phyloP scores from a whole-genome alignment of 2,329 filamentous ascomycete genomes.

The Teratosphaeria zuluensis region DNA sequence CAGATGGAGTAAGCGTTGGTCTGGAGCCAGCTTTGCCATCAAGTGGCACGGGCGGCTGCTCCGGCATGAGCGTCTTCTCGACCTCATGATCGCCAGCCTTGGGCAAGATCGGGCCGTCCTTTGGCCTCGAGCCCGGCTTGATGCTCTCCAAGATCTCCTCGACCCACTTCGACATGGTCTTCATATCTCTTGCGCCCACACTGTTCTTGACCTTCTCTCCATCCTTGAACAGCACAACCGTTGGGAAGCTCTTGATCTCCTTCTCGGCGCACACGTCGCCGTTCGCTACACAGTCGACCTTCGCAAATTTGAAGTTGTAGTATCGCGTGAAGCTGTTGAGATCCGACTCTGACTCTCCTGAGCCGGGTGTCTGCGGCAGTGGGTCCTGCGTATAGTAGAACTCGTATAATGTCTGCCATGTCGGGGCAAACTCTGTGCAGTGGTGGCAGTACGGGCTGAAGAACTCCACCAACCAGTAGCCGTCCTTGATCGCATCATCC shows the following conservation, averaged over 20 bases:
- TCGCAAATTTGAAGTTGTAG: constrained; percentile 83
- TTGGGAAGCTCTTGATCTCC: constrained; percentile 62
- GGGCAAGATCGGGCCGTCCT: constrained; percentile 57
- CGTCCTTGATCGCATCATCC: constrained; percentile 50
- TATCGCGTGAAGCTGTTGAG: constrained; percentile 65
- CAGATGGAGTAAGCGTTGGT: constrained; percentile 21
- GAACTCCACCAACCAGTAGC: constrained; percentile 54
- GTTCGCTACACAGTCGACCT: constrained; percentile 75
- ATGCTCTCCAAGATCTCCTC: constrained; percentile 69
- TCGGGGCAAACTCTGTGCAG: constrained; percentile 70
- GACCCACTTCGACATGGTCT: constrained; percentile 56
- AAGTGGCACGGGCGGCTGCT: constrained; percentile 2
- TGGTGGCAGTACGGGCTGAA: constrained; percentile 51
- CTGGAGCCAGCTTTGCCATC: constrained; percentile 13
- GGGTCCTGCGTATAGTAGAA: constrained; percentile 86
- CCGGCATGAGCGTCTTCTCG: constrained; percentile 22
- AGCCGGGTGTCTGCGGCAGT: constrained; percentile 41
- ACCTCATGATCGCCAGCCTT: constrained; percentile 53
- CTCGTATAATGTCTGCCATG: constrained; percentile 87
- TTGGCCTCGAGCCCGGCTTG: constrained; percentile 70
- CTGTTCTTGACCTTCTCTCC: constrained; percentile 57
- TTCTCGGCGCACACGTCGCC: constrained; percentile 66
- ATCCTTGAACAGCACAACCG: constrained; percentile 70
- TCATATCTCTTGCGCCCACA: constrained; percentile 58
- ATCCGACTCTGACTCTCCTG: constrained; percentile 34